Conservation (phyloP, 2,329 filamentous ascomycete genomes). For the Chaetomiaceae sp. region DNA sequence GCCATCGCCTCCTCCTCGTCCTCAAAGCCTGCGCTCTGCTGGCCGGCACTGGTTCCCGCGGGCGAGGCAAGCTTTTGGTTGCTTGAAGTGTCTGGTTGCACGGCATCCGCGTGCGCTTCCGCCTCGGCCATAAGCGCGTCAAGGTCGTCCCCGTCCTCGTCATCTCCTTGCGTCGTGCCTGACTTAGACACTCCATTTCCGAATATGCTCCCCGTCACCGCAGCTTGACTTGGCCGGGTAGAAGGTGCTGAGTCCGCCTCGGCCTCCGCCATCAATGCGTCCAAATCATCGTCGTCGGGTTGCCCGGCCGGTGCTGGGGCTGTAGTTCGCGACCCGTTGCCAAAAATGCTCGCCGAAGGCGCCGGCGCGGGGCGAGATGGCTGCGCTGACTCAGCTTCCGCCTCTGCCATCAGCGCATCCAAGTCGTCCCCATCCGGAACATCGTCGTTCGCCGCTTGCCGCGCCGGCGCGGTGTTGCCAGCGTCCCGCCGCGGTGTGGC, state of each 20-base stretch:
- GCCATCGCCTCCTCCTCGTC: conserved; percentile 65
- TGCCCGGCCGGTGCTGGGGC: conserved; percentile 8
- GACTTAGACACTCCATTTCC: conserved; percentile 12
- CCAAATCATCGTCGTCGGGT: conserved; percentile 31
- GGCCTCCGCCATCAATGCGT: conserved; percentile 32
- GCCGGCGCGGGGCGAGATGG: not conserved
- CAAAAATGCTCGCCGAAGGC: conserved; percentile 8
- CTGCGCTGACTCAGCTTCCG: conserved; percentile 36
- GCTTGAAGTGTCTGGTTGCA: not conserved
- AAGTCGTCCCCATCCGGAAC: conserved; percentile 42
- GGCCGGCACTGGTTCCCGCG: not conserved
- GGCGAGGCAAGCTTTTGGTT: not conserved
- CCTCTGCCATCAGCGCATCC: conserved; percentile 48
- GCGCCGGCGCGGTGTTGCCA: conserved; percentile 5
- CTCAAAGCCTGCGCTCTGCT: conserved; percentile 36
- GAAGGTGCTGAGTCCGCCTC: conserved; percentile 15
- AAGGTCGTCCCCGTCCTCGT: conserved; percentile 29
- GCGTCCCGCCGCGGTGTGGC: conserved; percentile 39
- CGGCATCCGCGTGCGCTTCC: too few species aligned
- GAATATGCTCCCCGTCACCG: conserved; percentile 13
- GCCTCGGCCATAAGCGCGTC: conserved; percentile 31
- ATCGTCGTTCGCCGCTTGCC: conserved; percentile 13
- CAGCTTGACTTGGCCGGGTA: conserved; percentile 12
- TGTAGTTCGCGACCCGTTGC: conserved; percentile 13
- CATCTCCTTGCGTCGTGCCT: conserved; percentile 1